Base-by-base conservation (phyloP, 208 protist genomes). In the Leishmania tropica region DNA sequence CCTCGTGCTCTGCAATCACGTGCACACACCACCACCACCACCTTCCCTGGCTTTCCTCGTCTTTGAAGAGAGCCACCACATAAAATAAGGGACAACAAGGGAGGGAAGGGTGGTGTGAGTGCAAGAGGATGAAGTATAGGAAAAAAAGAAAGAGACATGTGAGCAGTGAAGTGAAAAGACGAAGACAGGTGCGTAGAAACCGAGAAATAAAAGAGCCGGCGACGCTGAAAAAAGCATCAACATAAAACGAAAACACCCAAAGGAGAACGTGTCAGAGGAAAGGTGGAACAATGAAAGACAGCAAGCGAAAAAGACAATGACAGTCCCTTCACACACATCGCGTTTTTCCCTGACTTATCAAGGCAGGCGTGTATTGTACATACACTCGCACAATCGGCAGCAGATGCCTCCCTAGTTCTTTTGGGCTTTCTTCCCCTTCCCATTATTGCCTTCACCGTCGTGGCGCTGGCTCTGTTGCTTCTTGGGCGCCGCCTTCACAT, bases 261-360 rank as follows among this genome's bases (percentile, higher is more conserved):
- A n/a, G 35, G 35, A 47, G 21, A 45, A 72, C 40, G 37, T n/a
- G 42, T 72, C 37, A 47, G 47, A 19, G 45, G 70, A 58, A 40
- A 60, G 15, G 35, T 1, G 28, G 21, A n/a, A 76, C 45, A 21
- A 37, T 24, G n/a, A 35, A 47, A 75, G 65, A 62, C 1, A 77
- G 73, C 78, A 87, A 47, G 31, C 31, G 31, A 31, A 75, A 67
- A 81, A 82, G 80, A 81, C 19, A 31, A 31, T 21, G 64, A 45
- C 74, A 83, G 76, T 37, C 58, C 75, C 15, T 51, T 47, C 31
- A n/a, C n/a, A n/a, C n/a, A n/a, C n/a, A n/a, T n/a, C n/a, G n/a
- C n/a, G n/a, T n/a, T n/a, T n/a, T n/a, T n/a, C n/a, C n/a, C n/a
- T n/a, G n/a, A n/a, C n/a, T n/a, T n/a, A n/a, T n/a, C n/a, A n/a